Evolutionary conservation across 2,329 filamentous ascomycete genomes (phyloP), one percentile per base, ranked within the genome.

Genomic region (Botrytis sinoallii): DNA sequence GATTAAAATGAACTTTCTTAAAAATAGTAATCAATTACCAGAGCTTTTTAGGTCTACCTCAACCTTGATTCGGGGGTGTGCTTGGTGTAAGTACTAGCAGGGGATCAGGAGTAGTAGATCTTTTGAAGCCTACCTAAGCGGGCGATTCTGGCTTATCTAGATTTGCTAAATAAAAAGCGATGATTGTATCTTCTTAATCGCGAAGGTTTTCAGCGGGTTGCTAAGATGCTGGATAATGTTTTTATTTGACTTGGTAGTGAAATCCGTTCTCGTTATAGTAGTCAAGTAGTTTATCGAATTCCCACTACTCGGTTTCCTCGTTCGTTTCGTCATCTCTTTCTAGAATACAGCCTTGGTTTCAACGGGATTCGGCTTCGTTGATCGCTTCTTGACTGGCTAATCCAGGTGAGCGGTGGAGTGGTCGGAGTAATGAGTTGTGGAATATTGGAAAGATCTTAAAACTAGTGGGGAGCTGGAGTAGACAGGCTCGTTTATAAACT

Each of bases 101-200:
- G 8, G 18, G 1, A 22, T 55, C 29, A 25, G 52, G 12, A 29
- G 10, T 29, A 55, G 10, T 1, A 25, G 25, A 29, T 32, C 25
- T 57, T 42, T 42, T 42, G 12, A 42, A 14, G 2, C 4, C 3
- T 16, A 57, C 14, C 4, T 7, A 29, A 5, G 4, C 1, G 4
- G 4, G 1, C 4, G 4, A 12, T 18, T 57, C 18, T 14, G 1
- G 0, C 18, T 42, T 42, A 1, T 6, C 4, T 42, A 3, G 4
- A 16, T 42, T 16, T 1, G 2, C 2, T 42, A 42, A 18, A 57
- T 32, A 1, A 14, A 57, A 57, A 6, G 1, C 12, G 14, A 57
- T 42, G 0, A 57, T 57, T 29, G 18, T 16, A 18, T 32, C 2
- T 16, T 57, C 3, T 10, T 57, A 3, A 2, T 6, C 6, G 0